These are phyloP conservation scores for Fraxinus sp. DNA, from an alignment of 305 asterid genomes.

Conservation along the genomic window DNA sequence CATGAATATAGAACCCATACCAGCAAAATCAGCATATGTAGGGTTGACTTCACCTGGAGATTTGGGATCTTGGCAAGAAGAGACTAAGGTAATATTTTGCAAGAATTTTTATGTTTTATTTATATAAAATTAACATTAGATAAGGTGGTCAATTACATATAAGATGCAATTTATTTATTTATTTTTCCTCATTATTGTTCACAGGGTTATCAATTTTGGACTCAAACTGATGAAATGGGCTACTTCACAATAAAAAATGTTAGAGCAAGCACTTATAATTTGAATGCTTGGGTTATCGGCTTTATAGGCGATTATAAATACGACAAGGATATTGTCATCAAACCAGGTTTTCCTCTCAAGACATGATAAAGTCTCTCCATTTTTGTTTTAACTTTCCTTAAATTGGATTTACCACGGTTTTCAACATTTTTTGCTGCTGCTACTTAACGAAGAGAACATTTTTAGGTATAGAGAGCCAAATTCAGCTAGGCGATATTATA, in stretches of 20 bases:
- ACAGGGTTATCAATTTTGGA: slow-evolving; percentile 91
- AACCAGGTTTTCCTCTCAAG: slow-evolving; percentile 36
- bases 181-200: not conserved
- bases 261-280: slow-evolving; percentile 45
- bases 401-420: not conserved
- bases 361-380: not conserved
- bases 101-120: not conserved
- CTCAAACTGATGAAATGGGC: slow-evolving; percentile 43
- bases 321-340: slow-evolving; percentile 26
- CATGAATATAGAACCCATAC: slow-evolving; percentile 10
- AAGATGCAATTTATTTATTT: not conserved
- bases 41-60: slow-evolving; percentile 62
- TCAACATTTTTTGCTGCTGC: not conserved
- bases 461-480: slow-evolving; percentile 2
- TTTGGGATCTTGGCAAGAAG: slow-evolving; percentile 50
- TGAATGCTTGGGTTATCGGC: slow-evolving; percentile 75
- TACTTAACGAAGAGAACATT: not conserved
- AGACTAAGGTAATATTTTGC: slow-evolving; percentile 42
- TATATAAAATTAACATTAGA: not conserved
- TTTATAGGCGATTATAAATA: slow-evolving; percentile 58
- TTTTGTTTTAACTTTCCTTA: not conserved
- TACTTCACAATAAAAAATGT: slow-evolving; percentile 43
- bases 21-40: slow-evolving; percentile 52
- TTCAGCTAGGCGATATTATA: slow-evolving; percentile 6
- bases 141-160: not conserved